These are phyloP conservation scores for Ammopiptanthus mongolicus DNA, from an alignment of 306 rosid genomes.

Conservation along the genomic window DNA sequence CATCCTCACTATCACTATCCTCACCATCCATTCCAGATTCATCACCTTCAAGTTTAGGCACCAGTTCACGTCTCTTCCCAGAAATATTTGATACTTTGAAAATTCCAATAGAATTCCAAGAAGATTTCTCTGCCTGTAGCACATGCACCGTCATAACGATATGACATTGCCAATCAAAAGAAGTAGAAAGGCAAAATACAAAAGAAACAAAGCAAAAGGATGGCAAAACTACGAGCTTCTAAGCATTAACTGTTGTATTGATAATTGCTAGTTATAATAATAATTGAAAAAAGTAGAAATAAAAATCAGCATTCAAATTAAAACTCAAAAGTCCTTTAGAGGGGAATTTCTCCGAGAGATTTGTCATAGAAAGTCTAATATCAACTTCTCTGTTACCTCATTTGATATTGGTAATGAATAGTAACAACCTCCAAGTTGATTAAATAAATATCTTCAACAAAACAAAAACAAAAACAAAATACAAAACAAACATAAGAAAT, in stretches of 20 bases:
- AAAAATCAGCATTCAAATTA: neutral
- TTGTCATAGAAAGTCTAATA: neutral
- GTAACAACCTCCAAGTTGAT: neutral
- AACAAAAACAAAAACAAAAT: neutral
- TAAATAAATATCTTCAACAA: neutral
- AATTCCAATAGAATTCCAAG: slow-evolving; percentile 79
- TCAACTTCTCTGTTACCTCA: neutral
- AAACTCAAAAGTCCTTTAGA: neutral
- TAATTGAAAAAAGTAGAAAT: neutral
- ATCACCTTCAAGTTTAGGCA: slow-evolving; percentile 52
- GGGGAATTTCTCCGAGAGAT: neutral
- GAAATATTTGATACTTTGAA: slow-evolving; percentile 74
- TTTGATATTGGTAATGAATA: neutral
- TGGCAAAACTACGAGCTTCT: neutral
- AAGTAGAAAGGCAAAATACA: neutral
- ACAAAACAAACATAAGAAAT: neutral
- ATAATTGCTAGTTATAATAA: neutral
- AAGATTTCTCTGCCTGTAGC: slow-evolving; percentile 75
- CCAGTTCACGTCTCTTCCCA: slow-evolving; percentile 73
- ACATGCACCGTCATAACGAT: slow-evolving; percentile 14
- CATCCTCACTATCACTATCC: slow-evolving; percentile 68
- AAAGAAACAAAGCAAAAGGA: slow-evolving; percentile 8
- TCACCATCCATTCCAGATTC: slow-evolving; percentile 66
- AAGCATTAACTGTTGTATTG: neutral
- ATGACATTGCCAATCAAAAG: neutral